Conservation (phyloP, 164 flowering plant genomes). For the Chimonanthus praecox region DNA sequence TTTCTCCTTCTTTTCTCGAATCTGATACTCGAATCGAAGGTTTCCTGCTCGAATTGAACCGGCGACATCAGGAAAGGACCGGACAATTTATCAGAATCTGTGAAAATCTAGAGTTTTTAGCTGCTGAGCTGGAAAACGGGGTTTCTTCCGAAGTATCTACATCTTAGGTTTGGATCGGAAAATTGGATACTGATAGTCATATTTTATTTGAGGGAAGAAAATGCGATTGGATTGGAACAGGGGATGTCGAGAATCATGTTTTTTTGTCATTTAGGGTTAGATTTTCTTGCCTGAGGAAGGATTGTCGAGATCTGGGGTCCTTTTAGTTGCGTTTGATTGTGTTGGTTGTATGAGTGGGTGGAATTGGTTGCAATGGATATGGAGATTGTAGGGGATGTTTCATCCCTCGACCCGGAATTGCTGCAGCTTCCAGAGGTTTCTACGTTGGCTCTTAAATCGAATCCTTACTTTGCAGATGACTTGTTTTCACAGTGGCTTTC, state of each 20-base stretch:
- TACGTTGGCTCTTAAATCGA: constrained; percentile 65
- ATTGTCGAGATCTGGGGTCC: constrained; percentile 7
- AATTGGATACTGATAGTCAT: neutral
- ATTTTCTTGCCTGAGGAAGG: neutral
- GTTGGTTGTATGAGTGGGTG: constrained; percentile 20
- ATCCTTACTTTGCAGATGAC: constrained; percentile 60
- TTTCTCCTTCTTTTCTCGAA: neutral
- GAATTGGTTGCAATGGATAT: constrained; percentile 37
- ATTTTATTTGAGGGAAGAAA: constrained; percentile 3
- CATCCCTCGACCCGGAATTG: constrained; percentile 67
- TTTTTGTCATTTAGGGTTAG: constrained; percentile 3
- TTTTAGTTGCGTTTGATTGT: neutral
- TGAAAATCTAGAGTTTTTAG: constrained; percentile 17
- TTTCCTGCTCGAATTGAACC: constrained; percentile 1
- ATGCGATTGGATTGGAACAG: constrained; percentile 1
- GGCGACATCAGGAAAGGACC: neutral
- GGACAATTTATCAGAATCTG: neutral
- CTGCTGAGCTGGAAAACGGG: neutral
- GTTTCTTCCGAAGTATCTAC: neutral
- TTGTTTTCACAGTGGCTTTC: constrained; percentile 93
- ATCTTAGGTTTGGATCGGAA: neutral
- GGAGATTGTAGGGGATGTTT: constrained; percentile 64
- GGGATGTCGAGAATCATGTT: neutral
- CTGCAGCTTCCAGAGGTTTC: constrained; percentile 91
- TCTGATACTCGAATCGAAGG: neutral